Percentiles rank a stretch among this genome's conserved stretches.
Evolutionary conservation across 345 rosid genomes (phyloP).

Genomic region (Noccaea caerulescens): DNA sequence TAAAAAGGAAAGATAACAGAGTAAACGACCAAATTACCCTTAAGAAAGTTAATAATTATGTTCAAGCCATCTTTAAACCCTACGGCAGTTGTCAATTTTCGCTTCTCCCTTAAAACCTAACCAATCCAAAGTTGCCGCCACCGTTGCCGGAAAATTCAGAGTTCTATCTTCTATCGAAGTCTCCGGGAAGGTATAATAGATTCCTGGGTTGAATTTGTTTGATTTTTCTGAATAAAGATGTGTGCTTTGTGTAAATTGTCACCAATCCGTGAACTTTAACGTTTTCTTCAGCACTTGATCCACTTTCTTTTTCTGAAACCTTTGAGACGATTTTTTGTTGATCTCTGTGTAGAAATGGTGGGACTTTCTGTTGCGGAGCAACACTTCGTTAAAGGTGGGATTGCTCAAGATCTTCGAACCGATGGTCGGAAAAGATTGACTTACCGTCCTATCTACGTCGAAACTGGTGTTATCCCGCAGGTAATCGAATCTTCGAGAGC

Average conservation of each 20-base stretch:
- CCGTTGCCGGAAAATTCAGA: conserved; percentile 36
- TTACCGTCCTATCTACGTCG: conserved; percentile 68
- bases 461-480: conserved; percentile 91
- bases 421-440: conserved; percentile 77
- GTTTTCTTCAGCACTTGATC: conserved; percentile 1
- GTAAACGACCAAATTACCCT: conserved; percentile 34
- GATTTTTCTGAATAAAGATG: conserved; percentile 7
- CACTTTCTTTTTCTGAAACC: neutral
- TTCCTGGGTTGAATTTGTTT: neutral
- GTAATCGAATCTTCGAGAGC: conserved; percentile 40
- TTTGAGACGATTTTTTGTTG: neutral
- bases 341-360: conserved; percentile 55
- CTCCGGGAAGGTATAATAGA: conserved; percentile 30
- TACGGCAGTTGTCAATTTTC: conserved; percentile 11
- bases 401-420: conserved; percentile 77
- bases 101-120: conserved; percentile 7
- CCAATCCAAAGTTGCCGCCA: conserved; percentile 32
- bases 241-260: conserved; percentile 22
- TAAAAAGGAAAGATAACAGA: neutral
- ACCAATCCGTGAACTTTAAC: conserved; percentile 8
- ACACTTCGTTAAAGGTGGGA: conserved; percentile 76
- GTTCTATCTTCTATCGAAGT: conserved; percentile 3
- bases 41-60: conserved; percentile 7
- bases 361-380: conserved; percentile 79
- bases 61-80: conserved; percentile 42